Evolutionary conservation across 345 rosid species (phyloP), one percentile per base, ranked within the genome.

Genomic region (Brassica carinata): DNA sequence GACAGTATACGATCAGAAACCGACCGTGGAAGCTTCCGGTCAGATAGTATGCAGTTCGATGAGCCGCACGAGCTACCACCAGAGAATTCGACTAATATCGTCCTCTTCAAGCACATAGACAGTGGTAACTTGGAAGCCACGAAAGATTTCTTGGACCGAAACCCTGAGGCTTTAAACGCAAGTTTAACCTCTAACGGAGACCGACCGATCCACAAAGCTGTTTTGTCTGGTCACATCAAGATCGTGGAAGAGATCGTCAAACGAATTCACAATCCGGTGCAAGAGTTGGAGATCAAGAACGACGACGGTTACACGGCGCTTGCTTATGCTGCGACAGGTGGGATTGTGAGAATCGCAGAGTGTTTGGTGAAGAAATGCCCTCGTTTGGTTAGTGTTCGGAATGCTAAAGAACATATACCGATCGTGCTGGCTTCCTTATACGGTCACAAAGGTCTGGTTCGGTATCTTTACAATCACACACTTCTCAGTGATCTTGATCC

Each of bases 291-390:
- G 55, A 79, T 76, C 29, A 80, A 76, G 79, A 80, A 67, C 72
- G 85, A 79, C 23, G 64, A 26, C 3, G 85, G 87, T 48, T 86
- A 88, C 66, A 91, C 97, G 0, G 88, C 97, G 13, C 91, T 91
- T 45, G 82, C 82, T 69, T 91, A 84, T 71, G 97, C 97, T 1
- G 92, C 92, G 5, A 87, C 87, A 1, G 97, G 97, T 76, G 97
- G 97, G 2, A 82, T 82, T 71, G 83, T 86, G 6, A 82, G 76
- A 66, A 91, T 91, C 19, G 90, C 92, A 0, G 87, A 86, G 76
- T 80, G 76, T 78, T 82, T 92, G 82, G 91, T 90, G 48, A 18
- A 29, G 0, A 87, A 77, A 75, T 84, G 85, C 53, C 71, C 78
- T 7, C 43, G 82, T 6, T 81, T 90, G 85, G 86, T 88, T 33